These are phyloP conservation scores for Aphanomyces euteiches DNA, from an alignment of 352 stramenopile genomes.

Conservation along the genomic window DNA sequence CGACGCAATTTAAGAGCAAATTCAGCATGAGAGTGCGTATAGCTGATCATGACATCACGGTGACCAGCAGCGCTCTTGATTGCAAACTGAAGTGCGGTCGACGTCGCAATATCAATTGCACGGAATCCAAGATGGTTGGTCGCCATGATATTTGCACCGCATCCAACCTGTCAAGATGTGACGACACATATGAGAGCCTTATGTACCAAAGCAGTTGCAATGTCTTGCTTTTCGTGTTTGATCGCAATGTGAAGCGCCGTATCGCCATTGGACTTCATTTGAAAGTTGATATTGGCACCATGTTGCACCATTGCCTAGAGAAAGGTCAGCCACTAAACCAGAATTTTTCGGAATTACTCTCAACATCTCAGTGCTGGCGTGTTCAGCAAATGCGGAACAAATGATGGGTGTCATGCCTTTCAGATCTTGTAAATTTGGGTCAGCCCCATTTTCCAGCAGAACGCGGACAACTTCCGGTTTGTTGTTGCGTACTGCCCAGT, in stretches of 20 bases:
- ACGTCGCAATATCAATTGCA: slow-evolving; percentile 76
- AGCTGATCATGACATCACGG: slow-evolving; percentile 86
- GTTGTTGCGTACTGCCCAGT: slow-evolving; percentile 77
- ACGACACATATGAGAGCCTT: not conserved
- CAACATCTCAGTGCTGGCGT: slow-evolving; percentile 66
- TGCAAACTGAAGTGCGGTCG: slow-evolving; percentile 73
- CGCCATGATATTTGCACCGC: slow-evolving; percentile 72
- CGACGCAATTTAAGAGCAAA: slow-evolving; percentile 65
- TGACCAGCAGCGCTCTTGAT: slow-evolving; percentile 73
- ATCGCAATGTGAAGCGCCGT: slow-evolving; percentile 74
- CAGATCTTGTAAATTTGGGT: slow-evolving; percentile 69
- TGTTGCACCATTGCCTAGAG: slow-evolving; percentile 43
- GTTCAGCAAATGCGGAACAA: slow-evolving; percentile 67
- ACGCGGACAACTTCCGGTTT: slow-evolving; percentile 59
- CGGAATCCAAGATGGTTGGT: slow-evolving; percentile 65
- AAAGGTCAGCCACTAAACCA: not conserved
- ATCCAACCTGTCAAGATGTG: slow-evolving; percentile 35
- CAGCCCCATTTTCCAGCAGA: slow-evolving; percentile 48
- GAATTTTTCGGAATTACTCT: slow-evolving; percentile 31
- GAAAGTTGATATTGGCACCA: slow-evolving; percentile 72
- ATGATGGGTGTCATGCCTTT: slow-evolving; percentile 73
- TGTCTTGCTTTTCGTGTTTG: slow-evolving; percentile 74
- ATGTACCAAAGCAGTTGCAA: slow-evolving; percentile 53
- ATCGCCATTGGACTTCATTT: slow-evolving; percentile 59
- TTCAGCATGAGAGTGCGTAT: slow-evolving; percentile 74